A percentile compares a stretch with the other conserved stretches of the same genome.
phyloP scores from a whole-genome alignment of 2,329 filamentous ascomycete species.

The Elsinoe perseae region DNA sequence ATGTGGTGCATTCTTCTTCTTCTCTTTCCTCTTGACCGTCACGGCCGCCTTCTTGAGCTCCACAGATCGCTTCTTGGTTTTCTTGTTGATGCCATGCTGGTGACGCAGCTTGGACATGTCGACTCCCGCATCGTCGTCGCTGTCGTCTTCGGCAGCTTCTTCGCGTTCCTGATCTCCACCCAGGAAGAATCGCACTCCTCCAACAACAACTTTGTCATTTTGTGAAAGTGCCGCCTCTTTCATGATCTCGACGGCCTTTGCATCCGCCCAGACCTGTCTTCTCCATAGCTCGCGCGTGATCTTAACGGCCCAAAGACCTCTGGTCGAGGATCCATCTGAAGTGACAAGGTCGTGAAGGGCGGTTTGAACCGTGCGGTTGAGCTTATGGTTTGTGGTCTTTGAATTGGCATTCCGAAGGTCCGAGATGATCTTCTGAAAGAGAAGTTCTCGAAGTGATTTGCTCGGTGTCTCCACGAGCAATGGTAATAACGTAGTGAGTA shows the following conservation, averaged over 20 bases:
- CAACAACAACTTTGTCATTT: conserved; percentile 85
- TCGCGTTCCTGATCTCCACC: conserved; percentile 94
- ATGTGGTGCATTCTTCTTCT: conserved; percentile 80
- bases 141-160: conserved; percentile 75
- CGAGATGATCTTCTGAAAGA: conserved; percentile 86
- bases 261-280: conserved; percentile 89
- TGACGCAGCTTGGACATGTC: conserved; percentile 79
- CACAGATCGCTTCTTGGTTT: conserved; percentile 78
- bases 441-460: conserved; percentile 73
- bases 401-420: conserved; percentile 83
- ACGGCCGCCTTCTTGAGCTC: conserved; percentile 71
- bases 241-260: conserved; percentile 96
- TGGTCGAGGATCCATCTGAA: conserved; percentile 73
- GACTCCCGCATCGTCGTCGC: conserved; percentile 65
- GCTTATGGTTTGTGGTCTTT: conserved; percentile 79
- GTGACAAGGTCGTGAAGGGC: conserved; percentile 87
- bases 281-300: conserved; percentile 94
- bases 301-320: conserved; percentile 92
- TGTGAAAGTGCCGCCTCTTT: conserved; percentile 83
- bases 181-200: conserved; percentile 87
- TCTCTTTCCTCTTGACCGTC: conserved; percentile 74
- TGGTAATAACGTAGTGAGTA: conserved; percentile 88
- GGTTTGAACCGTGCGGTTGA: conserved; percentile 89
- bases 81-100: conserved; percentile 89
- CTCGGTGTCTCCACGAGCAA: conserved; percentile 86